These are phyloP conservation scores for Falciphora oryzae DNA, from an alignment of 2,329 filamentous ascomycete genomes.

Conservation along the genomic window DNA sequence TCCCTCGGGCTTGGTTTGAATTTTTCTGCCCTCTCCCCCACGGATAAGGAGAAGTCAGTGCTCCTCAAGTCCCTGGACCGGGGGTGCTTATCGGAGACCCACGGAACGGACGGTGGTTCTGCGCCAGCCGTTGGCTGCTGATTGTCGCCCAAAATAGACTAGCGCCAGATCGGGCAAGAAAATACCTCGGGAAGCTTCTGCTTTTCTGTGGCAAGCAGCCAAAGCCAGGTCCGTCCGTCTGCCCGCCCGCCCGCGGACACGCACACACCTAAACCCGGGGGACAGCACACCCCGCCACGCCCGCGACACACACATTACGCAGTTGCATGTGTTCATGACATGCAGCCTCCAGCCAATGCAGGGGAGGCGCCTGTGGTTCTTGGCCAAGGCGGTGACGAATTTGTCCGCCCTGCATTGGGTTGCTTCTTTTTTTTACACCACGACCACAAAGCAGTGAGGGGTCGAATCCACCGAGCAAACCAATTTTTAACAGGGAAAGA, in stretches of 20 bases:
- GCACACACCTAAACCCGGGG: too few species aligned
- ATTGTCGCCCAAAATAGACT: neutral
- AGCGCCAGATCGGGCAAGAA: neutral
- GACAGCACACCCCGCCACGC: neutral
- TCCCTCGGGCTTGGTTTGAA: neutral
- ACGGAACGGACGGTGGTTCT: neutral
- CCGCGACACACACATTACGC: neutral
- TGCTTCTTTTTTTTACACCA: too few species aligned
- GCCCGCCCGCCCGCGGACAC: too few species aligned
- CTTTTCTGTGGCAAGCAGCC: neutral
- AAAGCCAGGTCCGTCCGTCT: too few species aligned
- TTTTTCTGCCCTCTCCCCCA: neutral
- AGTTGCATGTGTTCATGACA: neutral
- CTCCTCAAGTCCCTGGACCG: neutral
- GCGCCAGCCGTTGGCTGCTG: neutral
- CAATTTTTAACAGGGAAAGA: too few species aligned
- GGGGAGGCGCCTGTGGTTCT: neutral
- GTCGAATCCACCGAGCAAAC: too few species aligned
- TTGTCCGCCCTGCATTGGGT: neutral
- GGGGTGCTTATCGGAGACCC: neutral
- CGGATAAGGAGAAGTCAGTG: neutral
- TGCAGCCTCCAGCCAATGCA: neutral
- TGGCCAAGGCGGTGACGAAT: neutral
- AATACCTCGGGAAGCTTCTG: neutral
- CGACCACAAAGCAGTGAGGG: too few species aligned